These are phyloP conservation scores for Spergularia marina DNA, from an alignment of 148 eudicot genomes.

Conservation along the genomic window DNA sequence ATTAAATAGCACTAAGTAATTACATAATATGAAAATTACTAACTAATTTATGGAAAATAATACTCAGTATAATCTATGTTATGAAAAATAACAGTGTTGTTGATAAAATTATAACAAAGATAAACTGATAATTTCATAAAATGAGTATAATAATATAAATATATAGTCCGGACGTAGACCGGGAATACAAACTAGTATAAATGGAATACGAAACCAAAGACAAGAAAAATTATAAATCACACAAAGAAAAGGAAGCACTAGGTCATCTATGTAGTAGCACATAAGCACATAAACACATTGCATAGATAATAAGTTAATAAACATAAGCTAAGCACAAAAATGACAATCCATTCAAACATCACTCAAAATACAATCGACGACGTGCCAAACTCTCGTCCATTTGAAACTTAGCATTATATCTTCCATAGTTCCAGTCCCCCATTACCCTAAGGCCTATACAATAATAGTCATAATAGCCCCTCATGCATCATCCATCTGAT, in stretches of 20 bases:
- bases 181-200: too few relatives aligned
- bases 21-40: too few relatives aligned
- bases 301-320: neutral
- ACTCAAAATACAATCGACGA: constrained; percentile 13
- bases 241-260: neutral
- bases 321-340: neutral
- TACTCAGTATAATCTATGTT: too few relatives aligned
- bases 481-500: neutral
- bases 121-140: too few relatives aligned
- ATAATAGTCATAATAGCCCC: neutral
- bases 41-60: too few relatives aligned
- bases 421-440: neutral
- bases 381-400: constrained; percentile 20
- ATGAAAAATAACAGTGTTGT: too few relatives aligned
- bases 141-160: too few relatives aligned
- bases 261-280: neutral
- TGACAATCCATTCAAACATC: neutral
- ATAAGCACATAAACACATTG: neutral
- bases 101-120: too few relatives aligned
- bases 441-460: neutral
- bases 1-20: too few relatives aligned
- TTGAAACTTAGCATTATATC: constrained; percentile 2
- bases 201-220: neutral
- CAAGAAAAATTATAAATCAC: neutral
- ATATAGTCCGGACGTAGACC: too few relatives aligned